A percentile compares a stretch with the other conserved stretches of the same genome.
These are phyloP conservation scores for Metschnikowia arizonensis DNA, from an alignment of 805 yeast species.

Conservation along the genomic window DNA sequence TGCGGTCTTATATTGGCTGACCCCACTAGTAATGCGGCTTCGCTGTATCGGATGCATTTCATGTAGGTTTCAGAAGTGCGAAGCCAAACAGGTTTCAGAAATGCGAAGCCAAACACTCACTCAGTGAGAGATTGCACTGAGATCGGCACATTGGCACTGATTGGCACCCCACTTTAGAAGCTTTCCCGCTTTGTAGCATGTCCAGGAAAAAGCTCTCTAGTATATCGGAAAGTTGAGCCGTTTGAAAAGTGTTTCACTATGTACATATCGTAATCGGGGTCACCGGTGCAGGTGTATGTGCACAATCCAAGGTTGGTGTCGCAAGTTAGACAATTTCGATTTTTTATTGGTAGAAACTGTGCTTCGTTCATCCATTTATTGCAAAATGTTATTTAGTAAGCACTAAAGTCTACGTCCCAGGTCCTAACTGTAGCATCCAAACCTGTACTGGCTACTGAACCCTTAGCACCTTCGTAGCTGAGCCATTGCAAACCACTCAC, in stretches of 20 bases:
- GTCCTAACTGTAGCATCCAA: constrained; percentile 73
- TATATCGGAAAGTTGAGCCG: neutral
- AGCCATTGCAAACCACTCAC: constrained; percentile 72
- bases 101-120: constrained; percentile 1
- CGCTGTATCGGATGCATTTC: constrained; percentile 2
- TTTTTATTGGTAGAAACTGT: neutral
- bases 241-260: neutral
- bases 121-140: too few relatives aligned
- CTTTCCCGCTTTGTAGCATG: too few relatives aligned
- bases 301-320: neutral
- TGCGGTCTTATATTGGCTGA: constrained; percentile 5
- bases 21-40: constrained; percentile 3
- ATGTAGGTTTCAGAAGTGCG: constrained; percentile 6
- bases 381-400: constrained; percentile 4
- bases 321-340: too few relatives aligned
- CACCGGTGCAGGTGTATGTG: neutral
- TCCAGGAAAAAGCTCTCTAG: too few relatives aligned
- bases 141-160: too few relatives aligned
- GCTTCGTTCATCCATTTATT: neutral
- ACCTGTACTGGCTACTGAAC: constrained; percentile 64
- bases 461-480: constrained; percentile 29
- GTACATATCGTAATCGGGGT: neutral
- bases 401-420: constrained; percentile 51
- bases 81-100: neutral
- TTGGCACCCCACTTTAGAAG: neutral